Evolutionary conservation across 2,329 filamentous ascomycete species (phyloP), one percentile per base, ranked within the genome.

Genomic region (Raffaelea albimanens): DNA sequence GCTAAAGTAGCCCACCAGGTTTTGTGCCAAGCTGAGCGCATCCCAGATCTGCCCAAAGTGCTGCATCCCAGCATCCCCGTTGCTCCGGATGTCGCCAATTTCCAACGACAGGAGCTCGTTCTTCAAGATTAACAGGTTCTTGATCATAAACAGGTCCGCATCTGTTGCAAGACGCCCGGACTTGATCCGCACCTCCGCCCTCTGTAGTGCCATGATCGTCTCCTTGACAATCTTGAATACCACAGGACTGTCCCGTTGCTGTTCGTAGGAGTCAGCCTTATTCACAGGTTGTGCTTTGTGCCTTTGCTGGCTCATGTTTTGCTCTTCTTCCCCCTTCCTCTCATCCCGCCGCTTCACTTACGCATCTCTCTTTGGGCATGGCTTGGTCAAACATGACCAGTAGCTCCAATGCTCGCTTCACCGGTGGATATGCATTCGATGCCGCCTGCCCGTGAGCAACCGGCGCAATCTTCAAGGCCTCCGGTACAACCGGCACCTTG

Each of bases 31-130:
- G 56, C 69, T 80, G 13, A 83, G 69, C 0, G 76, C 77, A 45
- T 81, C 76, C 78, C 79, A 83, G 38, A 83, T 82, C 52, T 77
- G 77, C 16, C 72, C 67, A 57, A 83, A 82, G 57, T 83, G 78
- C 55, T 82, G 76, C 68, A 78, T 73, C 4, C 69, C 67, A 16
- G 67, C 61, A 7, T 23, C 33, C 13, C 33, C 40, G 31, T 45
- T 50, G 47, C 73, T 75, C 50, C 78, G 69, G 16, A 80, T 73
- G 54, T 82, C 78, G 45, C 78, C 90, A 55, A 98, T 96, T 67
- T 98, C 93, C 52, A 98, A 89, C 10, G 90, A 90, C 22, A 98
- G 82, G 45, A 98, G 85, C 62, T 96, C 87, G 61, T 96, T 94
- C 65, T 97, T 97, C 45, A 98, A 78, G 44, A 96, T 83, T 44